Conservation (phyloP, 345 rosid species). For the Corchorus capsularis region DNA sequence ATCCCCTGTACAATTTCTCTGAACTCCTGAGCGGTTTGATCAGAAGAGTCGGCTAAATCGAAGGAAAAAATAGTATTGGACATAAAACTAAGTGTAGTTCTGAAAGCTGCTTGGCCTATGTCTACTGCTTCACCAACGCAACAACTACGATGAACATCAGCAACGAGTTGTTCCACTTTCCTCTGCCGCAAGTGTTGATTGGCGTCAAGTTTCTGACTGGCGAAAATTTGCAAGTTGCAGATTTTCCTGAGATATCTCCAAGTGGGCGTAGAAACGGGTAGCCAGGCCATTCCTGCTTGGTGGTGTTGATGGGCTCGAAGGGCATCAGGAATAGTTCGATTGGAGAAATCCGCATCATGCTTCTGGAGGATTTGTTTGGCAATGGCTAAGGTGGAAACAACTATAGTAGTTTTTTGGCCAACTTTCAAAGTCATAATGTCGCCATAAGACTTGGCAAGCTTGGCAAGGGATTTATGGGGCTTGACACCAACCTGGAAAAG, state of each 20-base stretch:
- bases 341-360: conserved; percentile 25
- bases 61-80: not conserved
- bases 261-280: conserved; percentile 37
- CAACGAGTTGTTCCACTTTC: conserved; percentile 27
- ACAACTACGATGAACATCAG: not conserved
- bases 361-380: conserved; percentile 45
- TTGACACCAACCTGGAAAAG: conserved; percentile 21
- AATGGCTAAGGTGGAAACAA: conserved; percentile 34
- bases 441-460: conserved; percentile 40
- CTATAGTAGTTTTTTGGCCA: conserved; percentile 41
- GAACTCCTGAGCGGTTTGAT: too few relatives aligned
- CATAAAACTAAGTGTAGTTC: too few relatives aligned
- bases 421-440: conserved; percentile 39
- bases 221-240: conserved; percentile 30
- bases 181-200: conserved; percentile 26
- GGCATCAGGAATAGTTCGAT: conserved; percentile 28
- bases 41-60: too few relatives aligned
- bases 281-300: conserved; percentile 32
- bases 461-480: conserved; percentile 34
- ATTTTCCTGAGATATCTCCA: too few relatives aligned
- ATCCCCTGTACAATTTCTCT: too few relatives aligned
- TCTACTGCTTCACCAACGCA: not conserved
- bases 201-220: conserved; percentile 38
- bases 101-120: not conserved
- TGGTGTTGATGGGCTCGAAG: conserved; percentile 33